Base-by-base conservation (phyloP, 2,329 filamentous ascomycete species). In the Tolypocladium sp. region DNA sequence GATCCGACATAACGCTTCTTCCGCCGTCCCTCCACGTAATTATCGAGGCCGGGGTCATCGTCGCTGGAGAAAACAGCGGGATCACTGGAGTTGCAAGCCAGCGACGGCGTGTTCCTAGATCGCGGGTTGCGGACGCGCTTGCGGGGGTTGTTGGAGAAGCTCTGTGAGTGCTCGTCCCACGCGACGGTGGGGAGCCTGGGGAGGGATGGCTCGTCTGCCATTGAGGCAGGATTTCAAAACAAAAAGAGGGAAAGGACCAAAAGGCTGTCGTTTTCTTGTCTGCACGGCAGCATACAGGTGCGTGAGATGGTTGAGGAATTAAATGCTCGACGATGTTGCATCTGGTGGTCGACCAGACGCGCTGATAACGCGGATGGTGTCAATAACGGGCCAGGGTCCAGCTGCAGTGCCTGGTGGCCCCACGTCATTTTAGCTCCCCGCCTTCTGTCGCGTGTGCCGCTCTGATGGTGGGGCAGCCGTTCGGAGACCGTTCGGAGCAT, bases 61-160 rank as follows among this genome's bases (percentile, higher is more conserved):
- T 91, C 88, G 69, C 85, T 87, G 4, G 86, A 90, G 71, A 91
- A 91, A 33, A 90, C 71, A 55, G 85, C 81, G 4, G 87, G 86
- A 66, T 91, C 88, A 67, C 88, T 90, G 25, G 86, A 90, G 68
- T 85, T 84, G 68, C 81, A 74, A 42, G 75, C 67, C 2, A 67
- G 61, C 5, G 70, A 63, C 42, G 68, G 64, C 58, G 69, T 67
- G 60, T 69, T 66, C 30, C 66, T 67, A 35, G 66, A 60, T 25
- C 59, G 64, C 22, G 68, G 64, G 38, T 67, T 65, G 49, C 73
- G 70, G 57, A 68, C 69, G 64, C 76, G 76, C 67, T 78, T 78
- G 60, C 70, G 69, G 7, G 72, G 68, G 57, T 73, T 72, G 40
- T 74, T 73, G 64, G 68, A 71, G 60, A 77, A 74, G 64, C 65